These are phyloP conservation scores for Ettlia oleoabundans DNA, from an alignment of 139 green algal species.

Conservation along the genomic window DNA sequence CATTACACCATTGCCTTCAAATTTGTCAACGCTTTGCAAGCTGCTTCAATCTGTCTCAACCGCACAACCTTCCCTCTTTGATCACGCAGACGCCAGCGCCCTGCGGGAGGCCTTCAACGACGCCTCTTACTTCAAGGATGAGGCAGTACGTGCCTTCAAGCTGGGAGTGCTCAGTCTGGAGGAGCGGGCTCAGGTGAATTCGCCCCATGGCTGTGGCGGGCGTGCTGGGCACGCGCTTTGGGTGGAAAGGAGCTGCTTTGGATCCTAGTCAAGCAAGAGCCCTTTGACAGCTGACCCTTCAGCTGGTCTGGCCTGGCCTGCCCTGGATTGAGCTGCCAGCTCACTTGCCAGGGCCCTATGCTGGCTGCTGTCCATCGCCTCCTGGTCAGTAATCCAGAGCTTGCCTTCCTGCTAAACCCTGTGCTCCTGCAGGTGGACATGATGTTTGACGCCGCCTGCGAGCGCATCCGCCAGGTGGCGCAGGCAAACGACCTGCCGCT, in stretches of 20 bases:
- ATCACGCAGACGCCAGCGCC: constrained; percentile 25
- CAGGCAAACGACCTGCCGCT: constrained; percentile 31
- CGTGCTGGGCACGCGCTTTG: not conserved
- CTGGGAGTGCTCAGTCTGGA: constrained; percentile 67
- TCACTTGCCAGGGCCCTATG: no score
- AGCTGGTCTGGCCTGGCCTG: no score
- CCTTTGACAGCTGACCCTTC: no score
- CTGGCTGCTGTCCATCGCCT: no score
- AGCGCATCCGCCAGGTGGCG: constrained; percentile 43
- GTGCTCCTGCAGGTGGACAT: constrained; percentile 39
- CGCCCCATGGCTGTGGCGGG: not conserved
- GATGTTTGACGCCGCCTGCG: constrained; percentile 54
- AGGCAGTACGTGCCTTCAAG: constrained; percentile 69
- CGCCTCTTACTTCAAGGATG: constrained; percentile 69
- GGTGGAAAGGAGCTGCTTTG: no score
- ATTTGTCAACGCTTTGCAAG: not conserved
- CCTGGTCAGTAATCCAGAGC: no score
- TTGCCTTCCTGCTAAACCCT: not conserved
- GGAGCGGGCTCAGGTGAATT: constrained; percentile 57
- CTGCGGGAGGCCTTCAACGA: constrained; percentile 67
- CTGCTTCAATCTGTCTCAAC: not conserved
- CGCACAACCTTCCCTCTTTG: not conserved
- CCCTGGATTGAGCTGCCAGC: no score
- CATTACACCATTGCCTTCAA: not conserved
- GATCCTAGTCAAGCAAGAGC: no score